Percentiles rank a stretch among this genome's conserved stretches.
These are phyloP conservation scores for Tylopilus balloui DNA, from an alignment of 768 basidiomycete species.

Conservation along the genomic window DNA sequence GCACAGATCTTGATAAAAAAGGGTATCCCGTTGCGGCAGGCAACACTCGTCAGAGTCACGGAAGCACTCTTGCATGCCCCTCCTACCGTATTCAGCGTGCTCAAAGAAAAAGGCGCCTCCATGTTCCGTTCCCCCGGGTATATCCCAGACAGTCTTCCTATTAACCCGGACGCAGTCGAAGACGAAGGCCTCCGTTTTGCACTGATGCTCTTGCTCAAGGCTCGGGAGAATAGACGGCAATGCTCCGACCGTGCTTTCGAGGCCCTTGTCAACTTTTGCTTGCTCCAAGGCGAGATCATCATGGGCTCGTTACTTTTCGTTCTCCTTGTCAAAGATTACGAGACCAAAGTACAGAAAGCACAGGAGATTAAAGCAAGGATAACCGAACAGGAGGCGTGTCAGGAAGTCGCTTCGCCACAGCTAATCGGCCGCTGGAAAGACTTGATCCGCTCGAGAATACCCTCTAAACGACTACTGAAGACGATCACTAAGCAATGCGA, in stretches of 20 bases:
- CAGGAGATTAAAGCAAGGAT: constrained; percentile 23
- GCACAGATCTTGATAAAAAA: constrained; percentile 49
- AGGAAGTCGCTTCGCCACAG: constrained; percentile 12
- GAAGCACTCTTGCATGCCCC: constrained; percentile 18
- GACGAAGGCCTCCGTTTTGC: constrained; percentile 46
- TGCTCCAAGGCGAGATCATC: constrained; percentile 76
- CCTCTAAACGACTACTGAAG: constrained; percentile 31
- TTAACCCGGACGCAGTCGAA: constrained; percentile 35
- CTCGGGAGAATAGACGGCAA: constrained; percentile 50
- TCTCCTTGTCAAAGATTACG: constrained; percentile 59
- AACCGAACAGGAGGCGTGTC: constrained; percentile 14
- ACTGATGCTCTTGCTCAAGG: constrained; percentile 47
- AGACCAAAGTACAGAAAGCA: constrained; percentile 35
- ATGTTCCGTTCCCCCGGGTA: constrained; percentile 14
- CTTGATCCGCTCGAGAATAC: constrained; percentile 10
- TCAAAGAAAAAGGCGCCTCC: constrained; percentile 15
- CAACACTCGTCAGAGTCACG: constrained; percentile 45
- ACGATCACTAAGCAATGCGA: constrained; percentile 31
- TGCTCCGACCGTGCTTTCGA: constrained; percentile 60
- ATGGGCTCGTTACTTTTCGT: constrained; percentile 70
- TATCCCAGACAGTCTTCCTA: constrained; percentile 22
- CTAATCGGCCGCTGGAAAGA: constrained; percentile 21
- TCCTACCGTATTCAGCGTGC: constrained; percentile 20
- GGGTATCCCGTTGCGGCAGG: constrained; percentile 46
- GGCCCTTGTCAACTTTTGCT: constrained; percentile 54